Percentiles rank a stretch among this genome's conserved stretches.
Conservation (phyloP, 2,329 filamentous ascomycete species). For the Diplodia mutila region DNA sequence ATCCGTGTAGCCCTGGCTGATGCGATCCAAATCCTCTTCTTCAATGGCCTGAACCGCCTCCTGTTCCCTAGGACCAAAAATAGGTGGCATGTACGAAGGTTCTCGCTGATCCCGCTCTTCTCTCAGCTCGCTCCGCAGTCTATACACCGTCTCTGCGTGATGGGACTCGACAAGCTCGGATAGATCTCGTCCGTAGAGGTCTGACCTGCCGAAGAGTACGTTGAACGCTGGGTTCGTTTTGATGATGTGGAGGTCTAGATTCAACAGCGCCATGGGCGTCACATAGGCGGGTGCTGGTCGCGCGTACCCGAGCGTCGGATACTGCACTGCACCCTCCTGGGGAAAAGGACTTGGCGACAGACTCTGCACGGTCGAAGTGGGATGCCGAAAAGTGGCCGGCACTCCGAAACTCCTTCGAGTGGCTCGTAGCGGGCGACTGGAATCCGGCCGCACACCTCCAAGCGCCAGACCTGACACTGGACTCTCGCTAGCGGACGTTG, state of each 20-base stretch:
- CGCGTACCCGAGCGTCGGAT: background rate
- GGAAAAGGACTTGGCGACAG: conserved; percentile 16
- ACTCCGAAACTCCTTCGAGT: conserved; percentile 17
- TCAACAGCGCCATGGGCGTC: conserved; percentile 45
- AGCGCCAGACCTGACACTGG: conserved; percentile 34
- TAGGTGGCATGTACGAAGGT: conserved; percentile 56
- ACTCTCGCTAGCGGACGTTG: conserved; percentile 34
- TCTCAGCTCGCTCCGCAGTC: conserved; percentile 50
- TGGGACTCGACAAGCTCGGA: conserved; percentile 48
- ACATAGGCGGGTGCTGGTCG: background rate
- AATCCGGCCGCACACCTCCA: conserved; percentile 29
- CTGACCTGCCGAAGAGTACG: conserved; percentile 46
- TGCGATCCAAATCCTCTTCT: conserved; percentile 49
- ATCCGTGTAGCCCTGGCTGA: conserved; percentile 50
- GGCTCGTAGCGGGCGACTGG: conserved; percentile 18
- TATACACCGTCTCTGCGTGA: conserved; percentile 48
- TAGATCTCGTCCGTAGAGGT: conserved; percentile 46
- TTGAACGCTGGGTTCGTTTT: conserved; percentile 52
- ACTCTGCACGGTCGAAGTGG: conserved; percentile 26
- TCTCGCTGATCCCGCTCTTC: conserved; percentile 53
- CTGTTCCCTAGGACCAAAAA: conserved; percentile 47
- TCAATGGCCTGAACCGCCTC: conserved; percentile 48
- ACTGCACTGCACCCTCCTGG: conserved; percentile 11
- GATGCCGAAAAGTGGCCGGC: conserved; percentile 26
- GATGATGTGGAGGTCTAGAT: conserved; percentile 53